Conservation (phyloP, 768 basidiomycete species). For the Suillus bovinus region DNA sequence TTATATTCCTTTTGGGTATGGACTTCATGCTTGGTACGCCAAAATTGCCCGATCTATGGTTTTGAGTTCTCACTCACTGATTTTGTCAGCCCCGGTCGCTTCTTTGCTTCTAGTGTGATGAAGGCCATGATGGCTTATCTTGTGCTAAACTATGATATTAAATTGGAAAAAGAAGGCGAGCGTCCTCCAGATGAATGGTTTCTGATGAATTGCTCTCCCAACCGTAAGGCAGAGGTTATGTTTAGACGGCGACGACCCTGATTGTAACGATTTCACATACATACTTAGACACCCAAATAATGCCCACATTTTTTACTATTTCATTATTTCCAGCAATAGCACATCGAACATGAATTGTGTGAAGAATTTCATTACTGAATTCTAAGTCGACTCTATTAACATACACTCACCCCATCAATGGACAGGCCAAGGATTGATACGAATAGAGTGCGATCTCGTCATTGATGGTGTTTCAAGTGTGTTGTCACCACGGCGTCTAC, state of each 20-base stretch:
- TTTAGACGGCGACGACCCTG: slow-evolving; percentile 32
- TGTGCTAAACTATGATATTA: slow-evolving; percentile 42
- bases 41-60: not conserved
- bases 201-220: slow-evolving; percentile 37
- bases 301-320: slow-evolving; percentile 9
- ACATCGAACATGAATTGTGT: not conserved
- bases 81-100: slow-evolving; percentile 40
- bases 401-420: not conserved
- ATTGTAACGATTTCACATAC: slow-evolving; percentile 7
- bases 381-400: not conserved
- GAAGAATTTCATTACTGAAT: slow-evolving; percentile 3
- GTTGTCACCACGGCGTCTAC: not conserved
- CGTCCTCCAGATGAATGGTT: slow-evolving; percentile 38
- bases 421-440: not conserved
- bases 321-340: slow-evolving; percentile 11
- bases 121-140: slow-evolving; percentile 43
- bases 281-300: slow-evolving; percentile 15
- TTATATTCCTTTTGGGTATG: slow-evolving; percentile 38
- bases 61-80: slow-evolving; percentile 10
- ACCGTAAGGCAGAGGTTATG: slow-evolving; percentile 37
- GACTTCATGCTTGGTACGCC: slow-evolving; percentile 36
- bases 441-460: not conserved
- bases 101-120: slow-evolving; percentile 41
- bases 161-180: slow-evolving; percentile 33
- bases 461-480: not conserved